These are phyloP conservation scores for Clonostachys solani DNA, from an alignment of 2,329 filamentous ascomycete genomes.

Conservation along the genomic window DNA sequence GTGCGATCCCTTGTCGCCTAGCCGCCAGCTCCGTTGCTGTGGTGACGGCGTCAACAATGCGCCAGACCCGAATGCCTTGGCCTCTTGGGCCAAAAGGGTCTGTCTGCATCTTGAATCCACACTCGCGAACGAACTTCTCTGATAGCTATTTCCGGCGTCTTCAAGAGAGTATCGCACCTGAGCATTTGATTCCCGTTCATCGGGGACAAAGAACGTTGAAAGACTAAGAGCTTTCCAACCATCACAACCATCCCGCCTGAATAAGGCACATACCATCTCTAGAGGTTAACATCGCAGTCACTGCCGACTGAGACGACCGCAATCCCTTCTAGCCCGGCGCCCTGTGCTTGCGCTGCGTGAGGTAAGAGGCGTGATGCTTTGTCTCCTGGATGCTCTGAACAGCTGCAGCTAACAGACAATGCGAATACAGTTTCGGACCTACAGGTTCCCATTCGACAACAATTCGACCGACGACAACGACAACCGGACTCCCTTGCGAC, in stretches of 20 bases:
- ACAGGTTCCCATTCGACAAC: slow-evolving; percentile 46
- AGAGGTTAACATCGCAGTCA: slow-evolving; percentile 22
- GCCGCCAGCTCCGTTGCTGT: no score
- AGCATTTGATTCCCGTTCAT: no score
- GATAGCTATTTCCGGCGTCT: no score
- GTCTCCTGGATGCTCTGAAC: no score
- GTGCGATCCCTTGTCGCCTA: no score
- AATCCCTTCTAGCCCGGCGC: slow-evolving; percentile 61
- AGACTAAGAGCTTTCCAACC: not conserved
- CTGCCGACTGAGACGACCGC: slow-evolving; percentile 43
- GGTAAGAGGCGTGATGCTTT: slow-evolving; percentile 40
- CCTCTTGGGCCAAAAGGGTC: no score
- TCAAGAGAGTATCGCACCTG: no score
- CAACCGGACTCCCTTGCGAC: slow-evolving; percentile 55
- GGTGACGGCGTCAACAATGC: no score
- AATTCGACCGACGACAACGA: slow-evolving; percentile 44
- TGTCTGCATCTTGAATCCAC: no score
- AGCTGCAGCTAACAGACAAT: not conserved
- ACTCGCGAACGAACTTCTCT: no score
- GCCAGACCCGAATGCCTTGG: no score
- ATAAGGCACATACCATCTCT: slow-evolving; percentile 12
- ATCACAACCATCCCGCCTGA: slow-evolving; percentile 18
- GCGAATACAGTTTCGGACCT: slow-evolving; percentile 34
- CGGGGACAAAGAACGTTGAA: no score
- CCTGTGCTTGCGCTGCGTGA: slow-evolving; percentile 81